Conservation (phyloP, 306 rosid species). For the Morella rubra region DNA sequence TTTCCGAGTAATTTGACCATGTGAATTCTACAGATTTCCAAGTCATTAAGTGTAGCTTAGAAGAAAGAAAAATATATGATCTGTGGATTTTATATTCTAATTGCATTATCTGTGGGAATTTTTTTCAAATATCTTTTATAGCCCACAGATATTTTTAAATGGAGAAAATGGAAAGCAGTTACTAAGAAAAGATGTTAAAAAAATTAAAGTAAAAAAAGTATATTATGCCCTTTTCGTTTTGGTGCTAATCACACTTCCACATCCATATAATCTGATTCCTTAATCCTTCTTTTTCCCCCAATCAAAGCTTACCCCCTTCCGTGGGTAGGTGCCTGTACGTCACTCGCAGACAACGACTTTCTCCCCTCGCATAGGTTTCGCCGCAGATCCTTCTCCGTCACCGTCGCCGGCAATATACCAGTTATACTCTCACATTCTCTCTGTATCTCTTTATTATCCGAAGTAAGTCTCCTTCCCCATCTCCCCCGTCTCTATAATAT, state of each 20-base stretch:
- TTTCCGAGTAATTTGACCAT: too few species aligned
- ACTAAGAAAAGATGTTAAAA: too few species aligned
- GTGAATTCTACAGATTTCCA: too few species aligned
- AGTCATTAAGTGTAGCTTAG: too few species aligned
- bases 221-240: background rate
- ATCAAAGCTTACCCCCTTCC: conserved; percentile 4
- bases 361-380: conserved; percentile 30
- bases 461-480: conserved; percentile 27
- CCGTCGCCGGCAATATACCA: conserved; percentile 16
- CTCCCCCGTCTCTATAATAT: background rate
- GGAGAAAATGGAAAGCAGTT: too few species aligned
- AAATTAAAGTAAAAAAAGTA: too few species aligned
- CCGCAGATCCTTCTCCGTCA: conserved; percentile 43
- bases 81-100: too few species aligned
- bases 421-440: conserved; percentile 13
- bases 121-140: too few species aligned
- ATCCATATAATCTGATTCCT: background rate
- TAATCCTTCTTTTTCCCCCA: background rate
- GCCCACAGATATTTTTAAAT: too few species aligned
- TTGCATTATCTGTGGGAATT: too few species aligned
- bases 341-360: conserved; percentile 17
- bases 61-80: too few species aligned
- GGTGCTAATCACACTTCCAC: background rate
- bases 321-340: conserved; percentile 27
- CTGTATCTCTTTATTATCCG: conserved; percentile 23